Evolutionary conservation across 345 rosid genomes (phyloP), one percentile per base, ranked within the genome.

Genomic region (Anacardium occidentale): DNA sequence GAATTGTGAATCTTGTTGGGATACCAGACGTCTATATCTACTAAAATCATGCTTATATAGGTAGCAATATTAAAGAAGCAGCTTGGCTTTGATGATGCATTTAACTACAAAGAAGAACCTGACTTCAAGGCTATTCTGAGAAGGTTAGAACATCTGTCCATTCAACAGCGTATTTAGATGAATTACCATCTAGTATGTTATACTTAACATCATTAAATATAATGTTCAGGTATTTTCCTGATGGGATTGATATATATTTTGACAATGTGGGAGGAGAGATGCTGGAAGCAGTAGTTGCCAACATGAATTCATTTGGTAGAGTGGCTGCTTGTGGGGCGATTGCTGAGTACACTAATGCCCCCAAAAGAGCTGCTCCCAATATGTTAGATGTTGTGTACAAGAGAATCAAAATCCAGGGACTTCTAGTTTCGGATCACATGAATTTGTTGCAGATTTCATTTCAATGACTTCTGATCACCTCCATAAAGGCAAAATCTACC

Each of bases 241-340:
- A 81, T 3, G 88, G 91, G 10, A 87, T 89, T 8, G 89, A 89
- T 62, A 72, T 87, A 60, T 89, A 89, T 68, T 89, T 89, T 44
- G 93, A 89, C 86, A 84, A 85, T 4, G 87, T 87, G 11, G 88
- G 89, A 44, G 81, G 44, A 14, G 83, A 85, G 34, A 89, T 87
- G 89, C 85, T 45, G 69, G 87, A 81, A 61, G 89, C 88, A 0
- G 88, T 85, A 0, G 56, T 85, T 1, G 76, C 73, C 17, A 82
- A 80, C 76, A 89, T 89, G 89, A 87, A 85, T n/a, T 7, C 5
- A n/a, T 69, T 26, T 62, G 89, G 93, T 2, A 79, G 88, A 69
- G 79, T 87, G 34, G 87, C 86, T 0, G 80, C 78, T 13, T 85
- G 88, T 42, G 93, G 93, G 11, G 85, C 72, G 1, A 87, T 87